phyloP scores from a whole-genome alignment of 2,329 filamentous ascomycete genomes.

The Eurotiales sp. region DNA sequence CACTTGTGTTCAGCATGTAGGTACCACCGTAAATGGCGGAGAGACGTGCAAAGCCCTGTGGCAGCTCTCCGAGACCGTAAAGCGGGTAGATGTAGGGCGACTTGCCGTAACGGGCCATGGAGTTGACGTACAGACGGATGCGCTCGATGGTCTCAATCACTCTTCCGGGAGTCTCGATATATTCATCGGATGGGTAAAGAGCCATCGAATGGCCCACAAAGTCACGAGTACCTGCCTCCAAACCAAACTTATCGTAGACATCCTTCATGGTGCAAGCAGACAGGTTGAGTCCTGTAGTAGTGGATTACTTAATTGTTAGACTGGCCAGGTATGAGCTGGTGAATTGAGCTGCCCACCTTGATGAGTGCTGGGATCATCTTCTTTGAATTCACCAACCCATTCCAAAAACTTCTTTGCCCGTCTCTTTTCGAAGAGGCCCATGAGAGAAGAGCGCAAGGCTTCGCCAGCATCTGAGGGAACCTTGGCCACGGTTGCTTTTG shows the following conservation, averaged over 20 bases:
- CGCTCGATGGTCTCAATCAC: slow-evolving; percentile 85
- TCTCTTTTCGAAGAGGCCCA: slow-evolving; percentile 97
- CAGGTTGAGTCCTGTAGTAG: slow-evolving; percentile 68
- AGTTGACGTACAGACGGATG: slow-evolving; percentile 95
- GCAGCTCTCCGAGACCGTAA: slow-evolving; percentile 94
- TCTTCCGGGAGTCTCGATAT: slow-evolving; percentile 68
- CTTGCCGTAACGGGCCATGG: slow-evolving; percentile 94
- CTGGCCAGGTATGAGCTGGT: too few species aligned
- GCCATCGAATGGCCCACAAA: slow-evolving; percentile 99
- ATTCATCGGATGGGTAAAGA: slow-evolving; percentile 84
- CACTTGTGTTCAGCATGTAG: slow-evolving; percentile 96
- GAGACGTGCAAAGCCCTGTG: slow-evolving; percentile 93
- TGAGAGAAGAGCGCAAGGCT: slow-evolving; percentile 85
- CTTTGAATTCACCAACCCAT: slow-evolving; percentile 85
- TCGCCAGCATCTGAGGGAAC: slow-evolving; percentile 90
- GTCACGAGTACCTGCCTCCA: slow-evolving; percentile 84
- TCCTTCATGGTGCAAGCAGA: slow-evolving; percentile 85
- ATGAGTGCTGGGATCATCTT: slow-evolving; percentile 78
- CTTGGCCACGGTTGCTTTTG: slow-evolving; percentile 90
- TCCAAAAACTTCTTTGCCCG: slow-evolving; percentile 95
- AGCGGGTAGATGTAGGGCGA: slow-evolving; percentile 99
- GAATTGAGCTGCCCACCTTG: slow-evolving; percentile 61
- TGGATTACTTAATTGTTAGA: slow-evolving; percentile 6
- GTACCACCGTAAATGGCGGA: slow-evolving; percentile 98
- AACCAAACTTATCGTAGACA: slow-evolving; percentile 96